Conservation (phyloP, 257 asterid genomes). For the Nicotiana noctiflora region DNA sequence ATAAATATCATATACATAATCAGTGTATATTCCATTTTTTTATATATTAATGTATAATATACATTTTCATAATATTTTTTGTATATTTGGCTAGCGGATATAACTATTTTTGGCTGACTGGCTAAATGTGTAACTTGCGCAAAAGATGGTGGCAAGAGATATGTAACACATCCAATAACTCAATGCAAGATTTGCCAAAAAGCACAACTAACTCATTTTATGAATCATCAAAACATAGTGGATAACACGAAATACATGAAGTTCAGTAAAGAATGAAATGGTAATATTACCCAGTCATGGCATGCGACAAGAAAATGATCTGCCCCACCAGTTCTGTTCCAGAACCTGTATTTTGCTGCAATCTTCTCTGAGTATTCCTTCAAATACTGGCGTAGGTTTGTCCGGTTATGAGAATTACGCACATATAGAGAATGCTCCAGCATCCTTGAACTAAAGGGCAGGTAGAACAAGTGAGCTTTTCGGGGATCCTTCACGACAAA, state of each 20-base stretch:
- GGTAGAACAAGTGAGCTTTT: slow-evolving; percentile 79
- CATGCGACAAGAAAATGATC: slow-evolving; percentile 95
- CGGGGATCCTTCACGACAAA: slow-evolving; percentile 68
- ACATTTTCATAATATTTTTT: too few relatives aligned
- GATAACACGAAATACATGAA: not conserved
- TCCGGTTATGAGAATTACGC: slow-evolving; percentile 70
- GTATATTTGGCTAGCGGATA: too few relatives aligned
- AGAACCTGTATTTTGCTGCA: slow-evolving; percentile 70
- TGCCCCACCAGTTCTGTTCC: slow-evolving; percentile 93
- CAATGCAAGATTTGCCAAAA: not conserved
- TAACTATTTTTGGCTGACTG: too few relatives aligned
- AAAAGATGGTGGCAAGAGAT: not conserved
- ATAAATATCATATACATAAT: too few relatives aligned
- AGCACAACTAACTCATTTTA: not conserved
- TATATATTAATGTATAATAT: too few relatives aligned
- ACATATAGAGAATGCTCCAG: slow-evolving; percentile 55
- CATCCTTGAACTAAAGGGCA: slow-evolving; percentile 85
- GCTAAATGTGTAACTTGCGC: not conserved
- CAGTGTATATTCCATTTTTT: too few relatives aligned
- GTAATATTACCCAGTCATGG: slow-evolving; percentile 78
- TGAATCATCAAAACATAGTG: not conserved
- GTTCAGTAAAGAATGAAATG: not conserved
- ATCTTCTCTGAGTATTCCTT: slow-evolving; percentile 64
- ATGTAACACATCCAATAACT: not conserved
- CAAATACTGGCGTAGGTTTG: slow-evolving; percentile 63